Conservation (phyloP, 2,329 filamentous ascomycete species). For the Nigrospora osmanthi region DNA sequence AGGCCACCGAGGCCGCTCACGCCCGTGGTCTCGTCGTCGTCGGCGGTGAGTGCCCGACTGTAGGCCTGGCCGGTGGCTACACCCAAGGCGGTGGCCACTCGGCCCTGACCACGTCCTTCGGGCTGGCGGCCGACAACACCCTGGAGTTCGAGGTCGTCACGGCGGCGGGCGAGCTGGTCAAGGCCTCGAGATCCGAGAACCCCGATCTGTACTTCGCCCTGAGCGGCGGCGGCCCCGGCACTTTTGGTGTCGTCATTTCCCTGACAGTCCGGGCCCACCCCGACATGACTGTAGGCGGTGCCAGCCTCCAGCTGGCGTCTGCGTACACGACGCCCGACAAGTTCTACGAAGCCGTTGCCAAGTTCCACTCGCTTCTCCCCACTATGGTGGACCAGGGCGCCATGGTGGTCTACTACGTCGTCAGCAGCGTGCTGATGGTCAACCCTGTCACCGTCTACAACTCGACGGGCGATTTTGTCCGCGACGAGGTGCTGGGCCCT, state of each 20-base stretch:
- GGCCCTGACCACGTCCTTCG: conserved; percentile 32
- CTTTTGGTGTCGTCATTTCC: conserved; percentile 34
- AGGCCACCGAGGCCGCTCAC: conserved; percentile 20
- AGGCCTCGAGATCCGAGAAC: conserved; percentile 31
- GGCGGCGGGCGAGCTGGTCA: conserved; percentile 16
- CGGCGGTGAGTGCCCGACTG: conserved; percentile 38
- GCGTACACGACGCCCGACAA: conserved; percentile 11
- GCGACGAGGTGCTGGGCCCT: conserved; percentile 16
- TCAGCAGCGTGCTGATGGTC: conserved; percentile 10
- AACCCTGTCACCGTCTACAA: conserved; percentile 19
- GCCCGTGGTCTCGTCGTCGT: conserved; percentile 30
- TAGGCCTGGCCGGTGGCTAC: conserved; percentile 44
- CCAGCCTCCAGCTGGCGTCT: conserved; percentile 9
- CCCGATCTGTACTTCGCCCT: conserved; percentile 46
- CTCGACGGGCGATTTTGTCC: conserved; percentile 14
- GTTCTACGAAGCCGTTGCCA: conserved; percentile 11
- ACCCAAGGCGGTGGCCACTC: conserved; percentile 45
- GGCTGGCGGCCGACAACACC: conserved; percentile 40
- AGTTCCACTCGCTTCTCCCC: conserved; percentile 14
- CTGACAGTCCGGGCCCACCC: conserved; percentile 13
- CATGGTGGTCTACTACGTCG: conserved; percentile 13
- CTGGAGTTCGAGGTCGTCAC: conserved; percentile 37
- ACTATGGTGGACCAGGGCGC: conserved; percentile 15
- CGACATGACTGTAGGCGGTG: conserved; percentile 10
- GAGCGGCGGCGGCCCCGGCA: conserved; percentile 39